Conservation (phyloP, 139 green algal genomes). For the Chlamydomonas eustigma region DNA sequence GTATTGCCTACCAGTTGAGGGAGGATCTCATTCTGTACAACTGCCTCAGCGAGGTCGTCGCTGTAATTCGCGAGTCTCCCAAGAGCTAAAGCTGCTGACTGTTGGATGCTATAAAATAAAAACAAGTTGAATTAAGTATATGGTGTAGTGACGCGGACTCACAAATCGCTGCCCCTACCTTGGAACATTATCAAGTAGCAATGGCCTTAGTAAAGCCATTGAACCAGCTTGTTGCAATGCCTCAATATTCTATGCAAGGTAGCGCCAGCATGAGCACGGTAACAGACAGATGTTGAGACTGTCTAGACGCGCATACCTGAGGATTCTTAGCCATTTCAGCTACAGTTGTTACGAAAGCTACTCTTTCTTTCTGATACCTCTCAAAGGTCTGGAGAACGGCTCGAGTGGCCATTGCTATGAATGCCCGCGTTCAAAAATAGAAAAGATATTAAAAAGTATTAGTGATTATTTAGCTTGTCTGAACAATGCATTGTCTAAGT, state of each 20-base stretch:
- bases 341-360: constrained; percentile 76
- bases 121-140: background rate
- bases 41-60: constrained; percentile 78
- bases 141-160: background rate
- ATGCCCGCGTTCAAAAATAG: too few species aligned
- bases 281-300: background rate
- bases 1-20: constrained; percentile 61
- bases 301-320: constrained; percentile 37
- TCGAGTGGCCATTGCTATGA: constrained; percentile 68
- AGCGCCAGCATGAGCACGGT: background rate
- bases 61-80: constrained; percentile 78
- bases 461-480: too few species aligned
- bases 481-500: too few species aligned
- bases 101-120: constrained; percentile 70
- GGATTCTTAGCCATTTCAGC: constrained; percentile 79
- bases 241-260: constrained; percentile 73
- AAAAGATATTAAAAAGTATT: too few species aligned
- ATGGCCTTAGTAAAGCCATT: constrained; percentile 70
- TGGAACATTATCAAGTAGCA: constrained; percentile 83
- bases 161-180: constrained; percentile 40
- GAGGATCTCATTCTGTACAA: constrained; percentile 84
- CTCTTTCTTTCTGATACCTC: constrained; percentile 77
- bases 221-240: constrained; percentile 74
- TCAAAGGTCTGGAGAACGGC: constrained; percentile 79
- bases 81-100: constrained; percentile 77